These are phyloP conservation scores for Alternaria brassicae DNA, from an alignment of 2,329 filamentous ascomycete species.

Conservation along the genomic window DNA sequence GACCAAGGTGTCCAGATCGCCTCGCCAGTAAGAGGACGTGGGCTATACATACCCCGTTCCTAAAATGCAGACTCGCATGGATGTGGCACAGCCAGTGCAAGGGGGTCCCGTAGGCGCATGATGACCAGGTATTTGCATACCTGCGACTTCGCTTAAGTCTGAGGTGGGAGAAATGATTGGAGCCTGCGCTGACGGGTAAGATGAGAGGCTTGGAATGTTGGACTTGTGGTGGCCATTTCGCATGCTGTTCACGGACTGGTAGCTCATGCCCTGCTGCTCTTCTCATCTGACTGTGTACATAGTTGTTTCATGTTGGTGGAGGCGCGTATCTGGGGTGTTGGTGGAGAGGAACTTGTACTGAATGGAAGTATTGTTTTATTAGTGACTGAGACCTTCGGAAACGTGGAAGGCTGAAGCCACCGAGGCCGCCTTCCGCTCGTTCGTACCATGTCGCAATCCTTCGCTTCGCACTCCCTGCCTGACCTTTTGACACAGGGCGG, in stretches of 20 bases:
- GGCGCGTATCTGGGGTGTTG: slow-evolving; percentile 3
- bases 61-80: slow-evolving; percentile 9
- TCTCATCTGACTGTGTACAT: slow-evolving; percentile 9
- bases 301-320: slow-evolving; percentile 6
- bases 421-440: background rate
- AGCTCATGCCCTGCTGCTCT: background rate
- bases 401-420: background rate
- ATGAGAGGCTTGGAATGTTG: slow-evolving; percentile 1
- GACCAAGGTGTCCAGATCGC: slow-evolving; percentile 2
- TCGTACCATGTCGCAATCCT: slow-evolving; percentile 9
- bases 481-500: background rate
- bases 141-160: slow-evolving; percentile 5
- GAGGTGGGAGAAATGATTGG: background rate
- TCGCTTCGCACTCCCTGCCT: background rate
- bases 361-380: background rate
- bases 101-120: slow-evolving; percentile 12
- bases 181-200: background rate
- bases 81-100: slow-evolving; percentile 13
- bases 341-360: background rate
- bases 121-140: slow-evolving; percentile 22
- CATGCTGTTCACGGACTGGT: background rate
- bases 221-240: background rate
- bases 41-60: slow-evolving; percentile 4
- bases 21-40: slow-evolving; percentile 2
- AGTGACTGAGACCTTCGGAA: slow-evolving; percentile 2